phyloP scores from a whole-genome alignment of 1,284 basidiomycete species.

The Melampsora abietis-canadensis region DNA sequence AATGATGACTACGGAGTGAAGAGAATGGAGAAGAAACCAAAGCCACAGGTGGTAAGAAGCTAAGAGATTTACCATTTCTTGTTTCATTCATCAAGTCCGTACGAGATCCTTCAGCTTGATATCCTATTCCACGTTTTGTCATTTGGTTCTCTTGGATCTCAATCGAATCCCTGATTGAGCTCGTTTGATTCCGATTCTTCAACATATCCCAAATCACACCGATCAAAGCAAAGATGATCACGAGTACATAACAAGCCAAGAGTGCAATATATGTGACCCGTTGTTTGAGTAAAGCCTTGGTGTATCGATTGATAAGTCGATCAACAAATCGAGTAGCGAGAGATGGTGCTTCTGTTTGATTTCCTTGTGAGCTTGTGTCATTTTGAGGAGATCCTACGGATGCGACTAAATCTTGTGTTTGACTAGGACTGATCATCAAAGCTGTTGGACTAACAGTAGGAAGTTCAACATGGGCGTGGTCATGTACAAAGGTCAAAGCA shows the following conservation, averaged over 20 bases:
- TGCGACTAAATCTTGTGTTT: constrained; percentile 24
- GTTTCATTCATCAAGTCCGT: constrained; percentile 5
- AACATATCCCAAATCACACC: constrained; percentile 35
- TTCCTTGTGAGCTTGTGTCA: not conserved
- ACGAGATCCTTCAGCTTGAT: not conserved
- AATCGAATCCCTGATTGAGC: not conserved
- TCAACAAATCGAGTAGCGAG: constrained; percentile 30
- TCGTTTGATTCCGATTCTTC: not conserved
- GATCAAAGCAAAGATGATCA: constrained; percentile 16
- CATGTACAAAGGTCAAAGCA: constrained; percentile 36
- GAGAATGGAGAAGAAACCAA: constrained; percentile 14
- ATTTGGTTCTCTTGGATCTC: not conserved
- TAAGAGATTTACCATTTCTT: constrained; percentile 22
- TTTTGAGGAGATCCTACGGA: constrained; percentile 12
- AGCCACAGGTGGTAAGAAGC: constrained; percentile 7
- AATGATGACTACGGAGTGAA: not conserved
- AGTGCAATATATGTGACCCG: constrained; percentile 19
- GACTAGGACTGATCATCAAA: constrained; percentile 23
- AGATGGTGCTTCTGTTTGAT: constrained; percentile 8
- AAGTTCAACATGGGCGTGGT: constrained; percentile 36
- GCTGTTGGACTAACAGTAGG: constrained; percentile 26
- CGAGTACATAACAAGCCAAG: constrained; percentile 22
- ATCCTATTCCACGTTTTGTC: not conserved
- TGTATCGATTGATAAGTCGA: constrained; percentile 30
- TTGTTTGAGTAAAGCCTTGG: constrained; percentile 28